Evolutionary conservation across 768 basidiomycete genomes (phyloP).

Genomic region (Kwoniella dendrophila): DNA sequence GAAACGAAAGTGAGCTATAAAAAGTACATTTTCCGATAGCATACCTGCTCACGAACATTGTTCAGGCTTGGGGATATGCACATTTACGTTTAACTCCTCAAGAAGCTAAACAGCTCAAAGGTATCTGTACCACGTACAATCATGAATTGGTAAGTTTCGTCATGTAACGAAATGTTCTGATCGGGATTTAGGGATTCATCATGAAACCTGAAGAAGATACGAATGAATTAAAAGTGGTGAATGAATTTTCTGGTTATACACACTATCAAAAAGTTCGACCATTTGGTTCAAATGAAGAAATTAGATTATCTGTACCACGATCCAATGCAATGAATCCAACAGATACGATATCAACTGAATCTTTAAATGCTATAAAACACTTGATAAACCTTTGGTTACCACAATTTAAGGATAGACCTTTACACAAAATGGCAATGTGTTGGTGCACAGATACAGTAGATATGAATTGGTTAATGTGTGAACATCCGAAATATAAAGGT

Average conservation of each 20-base stretch:
- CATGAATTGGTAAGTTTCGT: slow-evolving; percentile 40
- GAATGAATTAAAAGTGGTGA: slow-evolving; percentile 44
- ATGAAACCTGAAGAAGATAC: slow-evolving; percentile 42
- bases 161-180: neutral
- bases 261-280: slow-evolving; percentile 30
- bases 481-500: slow-evolving; percentile 40
- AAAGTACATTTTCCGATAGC: neutral
- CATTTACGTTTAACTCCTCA: slow-evolving; percentile 51
- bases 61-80: slow-evolving; percentile 13
- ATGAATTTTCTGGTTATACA: slow-evolving; percentile 53
- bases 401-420: slow-evolving; percentile 14
- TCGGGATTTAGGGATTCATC: slow-evolving; percentile 49
- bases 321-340: slow-evolving; percentile 52
- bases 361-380: slow-evolving; percentile 31
- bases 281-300: slow-evolving; percentile 29
- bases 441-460: slow-evolving; percentile 52
- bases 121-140: slow-evolving; percentile 51
- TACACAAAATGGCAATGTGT: slow-evolving; percentile 42
- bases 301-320: slow-evolving; percentile 49
- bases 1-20: slow-evolving; percentile 39
- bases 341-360: slow-evolving; percentile 51
- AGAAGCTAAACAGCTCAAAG: slow-evolving; percentile 39
- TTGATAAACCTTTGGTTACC: slow-evolving; percentile 49
- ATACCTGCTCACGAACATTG: neutral
- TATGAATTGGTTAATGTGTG: slow-evolving; percentile 45